Evolutionary conservation across 768 basidiomycete genomes (phyloP).

Genomic region (Xerocomus brunneocitrinus): DNA sequence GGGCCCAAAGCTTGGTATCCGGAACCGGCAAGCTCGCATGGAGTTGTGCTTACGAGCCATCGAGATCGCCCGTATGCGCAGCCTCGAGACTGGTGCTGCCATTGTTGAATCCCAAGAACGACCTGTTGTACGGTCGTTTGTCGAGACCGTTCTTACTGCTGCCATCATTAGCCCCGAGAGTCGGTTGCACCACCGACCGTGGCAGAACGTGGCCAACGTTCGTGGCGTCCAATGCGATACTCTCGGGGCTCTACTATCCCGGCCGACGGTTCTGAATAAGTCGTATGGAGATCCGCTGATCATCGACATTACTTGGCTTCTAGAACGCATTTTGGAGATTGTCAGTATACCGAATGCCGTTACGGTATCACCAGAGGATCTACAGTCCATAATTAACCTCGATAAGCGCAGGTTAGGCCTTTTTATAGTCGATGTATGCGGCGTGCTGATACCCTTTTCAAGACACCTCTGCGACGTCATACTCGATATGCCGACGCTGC

Average conservation of each 20-base stretch:
- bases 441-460: conserved; percentile 13
- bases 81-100: conserved; percentile 37
- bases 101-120: conserved; percentile 44
- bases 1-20: conserved; percentile 57
- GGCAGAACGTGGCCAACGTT: conserved; percentile 64
- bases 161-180: conserved; percentile 76
- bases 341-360: conserved; percentile 70
- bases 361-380: conserved; percentile 49
- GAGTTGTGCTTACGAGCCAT: conserved; percentile 67
- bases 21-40: conserved; percentile 64
- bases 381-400: conserved; percentile 65
- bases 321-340: conserved; percentile 78
- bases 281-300: conserved; percentile 51
- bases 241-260: conserved; percentile 50
- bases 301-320: conserved; percentile 76
- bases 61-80: conserved; percentile 67
- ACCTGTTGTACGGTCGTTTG: conserved; percentile 72
- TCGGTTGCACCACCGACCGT: conserved; percentile 71
- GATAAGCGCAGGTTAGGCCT: conserved; percentile 68
- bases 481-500: conserved; percentile 45
- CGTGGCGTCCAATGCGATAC: conserved; percentile 64
- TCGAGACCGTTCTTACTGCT: conserved; percentile 71
- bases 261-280: conserved; percentile 43
- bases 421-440: background rate
- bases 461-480: conserved; percentile 70